Evolutionary conservation across 176 grass and related monocot species (phyloP).

Genomic region (Juncus effusus): DNA sequence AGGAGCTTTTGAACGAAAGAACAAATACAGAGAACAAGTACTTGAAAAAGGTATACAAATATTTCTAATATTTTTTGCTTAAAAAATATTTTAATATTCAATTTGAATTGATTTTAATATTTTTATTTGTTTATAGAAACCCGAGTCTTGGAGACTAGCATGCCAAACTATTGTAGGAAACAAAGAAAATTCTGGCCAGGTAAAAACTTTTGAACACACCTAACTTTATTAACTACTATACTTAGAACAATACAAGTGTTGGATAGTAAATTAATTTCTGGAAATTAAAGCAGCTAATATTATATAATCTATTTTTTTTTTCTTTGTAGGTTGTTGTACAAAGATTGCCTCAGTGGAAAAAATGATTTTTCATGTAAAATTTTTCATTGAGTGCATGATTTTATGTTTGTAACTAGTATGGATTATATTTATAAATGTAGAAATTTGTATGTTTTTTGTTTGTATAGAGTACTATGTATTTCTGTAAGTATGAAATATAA

Average conservation of each 20-base stretch:
- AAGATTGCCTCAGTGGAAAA: conserved; percentile 86
- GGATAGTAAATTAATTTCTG: not conserved
- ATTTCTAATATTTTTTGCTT: not conserved
- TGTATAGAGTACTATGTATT: no score
- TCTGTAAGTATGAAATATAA: no score
- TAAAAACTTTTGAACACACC: conserved; percentile 14
- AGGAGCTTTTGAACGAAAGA: conserved; percentile 71
- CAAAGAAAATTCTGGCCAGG: conserved; percentile 95
- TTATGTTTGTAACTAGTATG: no score
- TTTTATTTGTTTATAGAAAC: conserved; percentile 44
- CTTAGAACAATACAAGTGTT: not conserved
- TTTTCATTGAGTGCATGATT: no score
- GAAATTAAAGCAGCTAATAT: not conserved
- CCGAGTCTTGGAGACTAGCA: conserved; percentile 84
- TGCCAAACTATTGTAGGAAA: conserved; percentile 96
- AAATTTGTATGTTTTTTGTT: no score
- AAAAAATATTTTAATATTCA: not conserved
- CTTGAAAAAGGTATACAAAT: conserved; percentile 58
- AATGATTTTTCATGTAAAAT: conserved; percentile 31
- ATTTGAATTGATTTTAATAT: not conserved
- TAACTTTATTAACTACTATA: not conserved
- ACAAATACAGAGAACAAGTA: conserved; percentile 61
- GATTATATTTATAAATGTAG: no score
- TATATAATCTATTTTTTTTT: not conserved
- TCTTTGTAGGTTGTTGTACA: conserved; percentile 55